These are phyloP conservation scores for Aspergillus pseudotamarii DNA, from an alignment of 2,329 filamentous ascomycete species.

Conservation along the genomic window DNA sequence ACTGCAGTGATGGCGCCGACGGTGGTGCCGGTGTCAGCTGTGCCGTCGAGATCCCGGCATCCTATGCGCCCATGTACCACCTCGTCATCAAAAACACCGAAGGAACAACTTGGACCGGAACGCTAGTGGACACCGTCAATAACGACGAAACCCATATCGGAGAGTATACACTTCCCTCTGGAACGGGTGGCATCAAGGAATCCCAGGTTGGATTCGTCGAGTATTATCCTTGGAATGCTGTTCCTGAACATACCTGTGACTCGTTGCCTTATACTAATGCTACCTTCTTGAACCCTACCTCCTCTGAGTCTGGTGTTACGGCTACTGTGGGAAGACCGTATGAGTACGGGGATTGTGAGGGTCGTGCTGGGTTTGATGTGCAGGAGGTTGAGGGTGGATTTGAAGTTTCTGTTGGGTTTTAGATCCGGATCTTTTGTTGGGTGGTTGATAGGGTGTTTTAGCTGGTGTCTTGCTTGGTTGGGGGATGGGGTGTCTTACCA, in stretches of 20 bases:
- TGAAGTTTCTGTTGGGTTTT: constrained; percentile 26
- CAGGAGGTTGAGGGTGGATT: constrained; percentile 14
- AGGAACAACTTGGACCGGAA: constrained; percentile 32
- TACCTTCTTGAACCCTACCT: constrained; percentile 22
- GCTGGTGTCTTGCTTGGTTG: background rate
- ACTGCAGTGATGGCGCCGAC: constrained; percentile 33
- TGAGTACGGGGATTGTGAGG: constrained; percentile 34
- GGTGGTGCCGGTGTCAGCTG: constrained; percentile 33
- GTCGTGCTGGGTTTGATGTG: constrained; percentile 24
- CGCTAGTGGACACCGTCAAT: constrained; percentile 26
- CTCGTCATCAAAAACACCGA: constrained; percentile 26
- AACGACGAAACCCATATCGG: constrained; percentile 28
- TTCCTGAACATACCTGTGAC: constrained; percentile 17
- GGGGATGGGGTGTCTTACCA: background rate
- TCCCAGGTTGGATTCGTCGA: constrained; percentile 33
- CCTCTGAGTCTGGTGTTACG: constrained; percentile 15
- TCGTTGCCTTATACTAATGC: constrained; percentile 24
- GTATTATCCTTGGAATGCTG: constrained; percentile 30
- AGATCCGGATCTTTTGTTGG: background rate
- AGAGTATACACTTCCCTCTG: constrained; percentile 28
- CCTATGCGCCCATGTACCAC: constrained; percentile 25
- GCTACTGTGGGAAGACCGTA: constrained; percentile 22
- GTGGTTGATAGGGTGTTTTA: no score
- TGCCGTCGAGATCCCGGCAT: constrained; percentile 22
- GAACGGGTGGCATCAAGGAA: constrained; percentile 23